Conservation (phyloP, 305 asterid species). For the Withania somnifera region DNA sequence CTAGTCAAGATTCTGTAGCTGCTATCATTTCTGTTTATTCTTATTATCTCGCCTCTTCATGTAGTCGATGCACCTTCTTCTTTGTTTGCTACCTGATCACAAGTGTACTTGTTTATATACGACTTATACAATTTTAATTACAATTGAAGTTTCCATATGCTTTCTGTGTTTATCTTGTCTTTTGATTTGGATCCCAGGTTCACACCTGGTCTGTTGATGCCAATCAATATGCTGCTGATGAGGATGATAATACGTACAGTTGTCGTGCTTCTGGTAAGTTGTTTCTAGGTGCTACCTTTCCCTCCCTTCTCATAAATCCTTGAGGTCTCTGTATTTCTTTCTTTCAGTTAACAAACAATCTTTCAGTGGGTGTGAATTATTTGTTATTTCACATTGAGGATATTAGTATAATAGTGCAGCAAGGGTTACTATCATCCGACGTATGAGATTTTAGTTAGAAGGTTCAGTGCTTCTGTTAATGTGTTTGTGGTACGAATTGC, state of each 20-base stretch:
- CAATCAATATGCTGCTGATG: slow-evolving; percentile 90
- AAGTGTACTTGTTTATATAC: background rate
- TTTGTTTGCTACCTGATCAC: background rate
- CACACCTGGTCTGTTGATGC: slow-evolving; percentile 87
- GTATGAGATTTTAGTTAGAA: background rate
- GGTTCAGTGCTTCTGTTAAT: background rate
- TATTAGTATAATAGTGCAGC: background rate
- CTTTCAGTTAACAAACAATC: background rate
- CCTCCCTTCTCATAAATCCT: background rate
- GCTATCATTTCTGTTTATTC: background rate
- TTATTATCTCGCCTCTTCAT: background rate
- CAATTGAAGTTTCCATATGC: background rate
- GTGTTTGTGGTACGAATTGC: background rate
- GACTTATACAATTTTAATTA: background rate
- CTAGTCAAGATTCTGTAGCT: background rate
- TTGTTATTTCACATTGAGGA: background rate
- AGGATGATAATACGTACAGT: slow-evolving; percentile 84
- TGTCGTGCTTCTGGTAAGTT: slow-evolving; percentile 90
- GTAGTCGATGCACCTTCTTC: background rate
- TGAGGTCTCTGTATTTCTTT: background rate
- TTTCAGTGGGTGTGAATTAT: background rate
- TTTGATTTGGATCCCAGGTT: slow-evolving; percentile 34
- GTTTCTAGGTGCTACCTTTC: slow-evolving; percentile 6
- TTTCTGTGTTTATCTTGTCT: slow-evolving; percentile 1
- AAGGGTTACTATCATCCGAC: background rate